Evolutionary conservation across 345 rosid species (phyloP).

Genomic region (Cochlearia excelsa): DNA sequence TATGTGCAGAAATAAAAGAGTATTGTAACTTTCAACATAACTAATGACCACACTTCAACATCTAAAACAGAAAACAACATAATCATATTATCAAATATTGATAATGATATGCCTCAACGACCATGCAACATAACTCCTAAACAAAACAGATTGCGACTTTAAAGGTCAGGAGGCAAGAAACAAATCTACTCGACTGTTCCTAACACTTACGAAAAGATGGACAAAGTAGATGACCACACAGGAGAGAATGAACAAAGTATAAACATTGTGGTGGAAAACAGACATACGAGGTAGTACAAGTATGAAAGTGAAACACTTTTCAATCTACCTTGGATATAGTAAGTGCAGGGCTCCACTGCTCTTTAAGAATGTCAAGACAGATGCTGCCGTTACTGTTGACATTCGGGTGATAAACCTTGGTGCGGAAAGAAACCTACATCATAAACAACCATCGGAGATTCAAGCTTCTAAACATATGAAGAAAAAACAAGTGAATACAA

Average conservation of each 20-base stretch:
- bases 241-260: background rate
- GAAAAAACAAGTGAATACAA: no score
- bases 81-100: background rate
- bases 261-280: constrained; percentile 2
- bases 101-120: no score
- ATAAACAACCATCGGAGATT: no score
- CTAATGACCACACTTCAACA: background rate
- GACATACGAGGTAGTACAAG: background rate
- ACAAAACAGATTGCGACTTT: background rate
- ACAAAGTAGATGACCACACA: background rate
- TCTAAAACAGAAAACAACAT: constrained; percentile 1
- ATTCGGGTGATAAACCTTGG: no score
- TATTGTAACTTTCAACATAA: background rate
- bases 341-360: no score
- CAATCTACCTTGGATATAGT: no score
- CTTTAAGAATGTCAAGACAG: no score
- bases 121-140: background rate
- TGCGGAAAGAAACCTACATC: no score
- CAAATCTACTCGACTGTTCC: background rate
- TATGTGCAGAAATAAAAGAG: background rate
- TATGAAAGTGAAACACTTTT: no score
- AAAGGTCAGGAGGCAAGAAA: no score
- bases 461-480: no score
- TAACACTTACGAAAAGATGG: background rate
- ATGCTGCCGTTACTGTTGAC: no score